Evolutionary conservation across 768 basidiomycete species (phyloP), one percentile per base, ranked within the genome.

Genomic region (Mycena sanguinolenta): DNA sequence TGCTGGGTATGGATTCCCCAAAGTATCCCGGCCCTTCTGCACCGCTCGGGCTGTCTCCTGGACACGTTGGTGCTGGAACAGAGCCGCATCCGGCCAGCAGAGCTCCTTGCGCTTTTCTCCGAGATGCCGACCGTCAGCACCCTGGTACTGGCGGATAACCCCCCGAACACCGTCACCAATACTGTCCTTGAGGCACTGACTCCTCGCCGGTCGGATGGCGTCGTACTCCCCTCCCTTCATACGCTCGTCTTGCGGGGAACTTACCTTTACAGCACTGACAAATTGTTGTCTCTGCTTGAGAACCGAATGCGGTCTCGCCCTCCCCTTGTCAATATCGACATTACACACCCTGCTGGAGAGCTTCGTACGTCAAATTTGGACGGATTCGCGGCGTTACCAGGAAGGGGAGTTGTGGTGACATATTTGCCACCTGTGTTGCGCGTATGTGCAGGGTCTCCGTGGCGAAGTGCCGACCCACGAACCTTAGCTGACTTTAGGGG

Each of bases 121-220:
- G 13, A 2, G 6, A 34, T 36, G n/a, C 28, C 64, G 39, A 65
- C 32, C 32, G 44, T 65, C 34, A 2, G 34, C 0, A 36, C 54
- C 4, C 25, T 65, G 42, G 42, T 46, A 0, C 13, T 65, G 1
- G 46, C 13, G 1, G n/a, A 46, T 9, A 28, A 25, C 6, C 10
- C 25, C 21, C 55, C 63, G n/a, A 57, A 49, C 32, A 17, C 63
- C 39, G n/a, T 65, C 44, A 65, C 64, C 42, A 32, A 65, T 23
- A 5, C 6, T 12, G 21, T 58, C 28, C 5, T 65, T 16, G 30
- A 65, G 3, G 55, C 30, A 4, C 32, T 57, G 4, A 57, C 44
- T 30, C 10, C 17, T 6, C n/a, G 13, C 21, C 2, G 28, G 9
- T 16, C 13, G 12, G 44, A 19, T 8, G 1, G 10, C 4, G 44